phyloP scores from a whole-genome alignment of 2,329 filamentous ascomycete species.

The Dothistroma septosporum region DNA sequence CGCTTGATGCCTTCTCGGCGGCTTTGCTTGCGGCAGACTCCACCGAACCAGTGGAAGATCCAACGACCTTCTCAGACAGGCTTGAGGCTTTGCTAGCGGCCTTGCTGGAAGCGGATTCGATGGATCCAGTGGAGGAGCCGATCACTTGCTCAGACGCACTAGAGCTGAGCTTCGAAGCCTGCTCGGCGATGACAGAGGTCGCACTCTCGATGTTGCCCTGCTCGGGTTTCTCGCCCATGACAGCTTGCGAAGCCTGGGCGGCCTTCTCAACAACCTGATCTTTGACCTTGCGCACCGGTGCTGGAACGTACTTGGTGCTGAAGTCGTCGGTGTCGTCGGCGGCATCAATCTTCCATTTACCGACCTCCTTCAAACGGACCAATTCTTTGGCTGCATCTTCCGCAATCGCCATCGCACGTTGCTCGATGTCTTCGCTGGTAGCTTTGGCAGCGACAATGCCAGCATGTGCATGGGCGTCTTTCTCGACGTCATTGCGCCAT shows the following conservation, averaged over 20 bases:
- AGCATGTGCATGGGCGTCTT: constrained; percentile 66
- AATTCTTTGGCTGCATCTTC: constrained; percentile 77
- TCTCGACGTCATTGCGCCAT: constrained; percentile 78
- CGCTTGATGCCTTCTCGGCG: constrained; percentile 33
- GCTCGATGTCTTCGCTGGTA: constrained; percentile 66
- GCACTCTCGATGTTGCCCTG: constrained; percentile 37
- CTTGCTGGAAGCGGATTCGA: constrained; percentile 51
- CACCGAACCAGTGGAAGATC: constrained; percentile 40
- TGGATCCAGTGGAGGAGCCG: constrained; percentile 39
- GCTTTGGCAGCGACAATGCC: constrained; percentile 65
- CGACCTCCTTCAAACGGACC: constrained; percentile 73
- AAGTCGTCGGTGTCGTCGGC: constrained; percentile 75
- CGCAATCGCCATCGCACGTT: constrained; percentile 74
- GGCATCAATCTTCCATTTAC: constrained; percentile 75
- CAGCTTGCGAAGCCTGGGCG: constrained; percentile 33
- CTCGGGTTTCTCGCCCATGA: constrained; percentile 28
- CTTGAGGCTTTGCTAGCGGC: constrained; percentile 35
- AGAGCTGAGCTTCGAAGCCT: constrained; percentile 28
- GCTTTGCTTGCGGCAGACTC: constrained; percentile 52
- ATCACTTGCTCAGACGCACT: constrained; percentile 28
- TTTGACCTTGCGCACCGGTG: constrained; percentile 48
- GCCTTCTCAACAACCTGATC: constrained; percentile 37
- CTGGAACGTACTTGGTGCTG: constrained; percentile 60
- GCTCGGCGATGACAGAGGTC: constrained; percentile 30
- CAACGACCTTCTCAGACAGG: constrained; percentile 20